These are phyloP conservation scores for Barnettozyma botsteinii DNA, from an alignment of 805 yeast species.

Conservation along the genomic window DNA sequence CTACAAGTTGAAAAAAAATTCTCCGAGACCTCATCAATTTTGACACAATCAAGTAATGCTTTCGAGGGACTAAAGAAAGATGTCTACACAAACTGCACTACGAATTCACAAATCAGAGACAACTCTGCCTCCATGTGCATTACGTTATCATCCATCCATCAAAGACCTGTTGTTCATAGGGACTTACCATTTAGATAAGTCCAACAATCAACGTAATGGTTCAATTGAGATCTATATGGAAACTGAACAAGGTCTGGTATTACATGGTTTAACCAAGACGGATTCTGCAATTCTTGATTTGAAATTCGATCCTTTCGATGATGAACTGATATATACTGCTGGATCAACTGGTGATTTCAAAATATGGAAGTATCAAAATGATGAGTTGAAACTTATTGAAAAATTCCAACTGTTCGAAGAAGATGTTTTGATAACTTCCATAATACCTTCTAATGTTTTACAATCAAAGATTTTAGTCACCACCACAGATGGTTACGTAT, in stretches of 20 bases:
- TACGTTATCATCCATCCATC: slow-evolving; percentile 53
- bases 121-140: slow-evolving; percentile 76
- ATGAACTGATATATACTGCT: slow-evolving; percentile 46
- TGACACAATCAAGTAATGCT: not conserved
- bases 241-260: slow-evolving; percentile 16
- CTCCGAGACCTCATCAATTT: not conserved
- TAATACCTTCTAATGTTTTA: slow-evolving; percentile 47
- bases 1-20: not conserved
- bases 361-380: slow-evolving; percentile 48
- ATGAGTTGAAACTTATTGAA: slow-evolving; percentile 14
- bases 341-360: slow-evolving; percentile 77
- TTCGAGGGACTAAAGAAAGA: not conserved
- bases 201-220: slow-evolving; percentile 59
- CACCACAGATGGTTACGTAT: slow-evolving; percentile 60
- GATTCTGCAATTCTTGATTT: slow-evolving; percentile 72
- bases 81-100: not conserved
- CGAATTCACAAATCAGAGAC: slow-evolving; percentile 2
- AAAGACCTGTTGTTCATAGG: slow-evolving; percentile 55
- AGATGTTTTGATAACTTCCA: slow-evolving; percentile 54
- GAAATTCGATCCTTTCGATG: slow-evolving; percentile 55
- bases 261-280: slow-evolving; percentile 30
- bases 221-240: slow-evolving; percentile 38
- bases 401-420: slow-evolving; percentile 43
- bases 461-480: slow-evolving; percentile 44
- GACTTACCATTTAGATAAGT: slow-evolving; percentile 68